Percentiles rank a stretch among this genome's conserved stretches.
Evolutionary conservation across 2,329 filamentous ascomycete genomes (phyloP).

Genomic region (Fusarium sp.): DNA sequence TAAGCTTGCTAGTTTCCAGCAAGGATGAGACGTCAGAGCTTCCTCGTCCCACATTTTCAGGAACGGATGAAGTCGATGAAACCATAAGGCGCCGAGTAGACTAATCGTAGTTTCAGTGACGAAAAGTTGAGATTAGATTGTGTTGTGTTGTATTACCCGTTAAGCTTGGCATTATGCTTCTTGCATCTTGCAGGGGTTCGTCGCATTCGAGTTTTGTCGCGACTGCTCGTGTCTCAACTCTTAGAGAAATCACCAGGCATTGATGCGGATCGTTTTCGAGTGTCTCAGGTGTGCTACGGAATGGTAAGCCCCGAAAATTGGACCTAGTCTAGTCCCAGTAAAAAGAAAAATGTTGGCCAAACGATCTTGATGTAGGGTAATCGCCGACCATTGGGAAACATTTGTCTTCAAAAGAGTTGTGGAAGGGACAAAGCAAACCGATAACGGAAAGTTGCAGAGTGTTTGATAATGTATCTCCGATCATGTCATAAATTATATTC

Average conservation of each 20-base stretch:
- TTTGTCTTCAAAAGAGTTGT: not conserved
- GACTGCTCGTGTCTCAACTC: constrained; percentile 16
- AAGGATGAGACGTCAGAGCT: constrained; percentile 18
- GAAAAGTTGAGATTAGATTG: not conserved
- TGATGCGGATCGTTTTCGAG: not conserved
- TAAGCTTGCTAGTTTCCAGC: not conserved
- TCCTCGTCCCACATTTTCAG: not conserved
- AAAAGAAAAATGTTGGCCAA: not conserved
- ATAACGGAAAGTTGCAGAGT: not conserved
- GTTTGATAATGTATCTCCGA: accelerated
- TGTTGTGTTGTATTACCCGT: not conserved
- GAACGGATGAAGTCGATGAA: not conserved
- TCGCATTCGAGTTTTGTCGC: not conserved
- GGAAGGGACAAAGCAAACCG: not conserved
- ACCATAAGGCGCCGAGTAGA: not conserved
- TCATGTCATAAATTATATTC: accelerated
- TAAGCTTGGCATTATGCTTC: constrained; percentile 33
- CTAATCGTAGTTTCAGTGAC: not conserved
- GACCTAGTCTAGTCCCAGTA: not conserved
- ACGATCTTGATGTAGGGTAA: not conserved
- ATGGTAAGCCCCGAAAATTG: not conserved
- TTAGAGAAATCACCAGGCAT: constrained; percentile 16
- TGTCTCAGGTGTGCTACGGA: constrained; percentile 25
- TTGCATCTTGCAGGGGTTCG: constrained; percentile 21
- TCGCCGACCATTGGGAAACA: not conserved